A percentile compares a stretch with the other conserved stretches of the same genome.
Evolutionary conservation across 2,329 filamentous ascomycete genomes (phyloP).

Genomic region (Coniochaeta sp.): DNA sequence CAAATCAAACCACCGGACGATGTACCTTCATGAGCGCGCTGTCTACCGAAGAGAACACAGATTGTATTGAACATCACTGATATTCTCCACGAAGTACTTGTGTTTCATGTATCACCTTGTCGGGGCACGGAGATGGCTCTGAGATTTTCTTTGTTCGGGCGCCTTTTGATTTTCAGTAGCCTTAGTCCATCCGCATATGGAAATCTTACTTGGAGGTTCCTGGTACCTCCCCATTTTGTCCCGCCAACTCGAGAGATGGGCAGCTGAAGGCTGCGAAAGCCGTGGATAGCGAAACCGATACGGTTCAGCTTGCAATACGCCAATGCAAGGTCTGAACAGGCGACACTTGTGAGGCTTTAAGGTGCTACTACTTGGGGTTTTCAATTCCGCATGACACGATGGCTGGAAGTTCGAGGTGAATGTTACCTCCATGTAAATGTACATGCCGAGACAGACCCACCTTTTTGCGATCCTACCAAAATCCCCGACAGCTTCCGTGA

Average conservation of each 20-base stretch:
- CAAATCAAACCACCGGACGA: background rate
- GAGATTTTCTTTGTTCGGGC: background rate
- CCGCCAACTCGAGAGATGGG: background rate
- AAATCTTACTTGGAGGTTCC: background rate
- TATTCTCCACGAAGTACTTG: no score
- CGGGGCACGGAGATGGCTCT: background rate
- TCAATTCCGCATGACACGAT: no score
- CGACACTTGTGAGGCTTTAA: background rate
- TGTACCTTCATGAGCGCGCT: background rate
- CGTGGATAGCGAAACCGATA: background rate
- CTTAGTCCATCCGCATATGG: background rate
- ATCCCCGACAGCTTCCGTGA: constrained; percentile 14
- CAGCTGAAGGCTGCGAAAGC: background rate
- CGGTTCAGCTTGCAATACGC: background rate
- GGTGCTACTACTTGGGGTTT: no score
- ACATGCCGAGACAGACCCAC: background rate
- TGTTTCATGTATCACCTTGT: no score
- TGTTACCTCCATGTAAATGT: background rate
- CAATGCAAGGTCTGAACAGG: background rate
- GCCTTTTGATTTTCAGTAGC: background rate
- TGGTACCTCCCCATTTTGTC: background rate
- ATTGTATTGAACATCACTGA: no score
- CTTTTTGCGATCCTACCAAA: constrained; percentile 9
- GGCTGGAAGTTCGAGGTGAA: no score
- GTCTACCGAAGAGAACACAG: no score